Evolutionary conservation across 257 asterid species (phyloP).

Genomic region (Eustoma russellianum): DNA sequence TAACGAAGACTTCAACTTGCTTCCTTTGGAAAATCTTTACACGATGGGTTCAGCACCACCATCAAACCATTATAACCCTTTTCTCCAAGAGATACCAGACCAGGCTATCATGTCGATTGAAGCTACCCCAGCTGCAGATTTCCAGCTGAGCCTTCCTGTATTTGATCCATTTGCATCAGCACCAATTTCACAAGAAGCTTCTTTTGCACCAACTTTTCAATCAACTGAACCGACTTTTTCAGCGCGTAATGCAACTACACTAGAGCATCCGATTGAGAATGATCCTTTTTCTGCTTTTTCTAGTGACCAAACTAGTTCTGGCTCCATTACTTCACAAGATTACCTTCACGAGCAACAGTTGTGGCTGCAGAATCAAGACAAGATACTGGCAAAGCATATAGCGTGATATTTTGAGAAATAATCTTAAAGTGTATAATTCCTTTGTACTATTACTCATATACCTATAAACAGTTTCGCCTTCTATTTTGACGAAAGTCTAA

Average conservation of each 20-base stretch:
- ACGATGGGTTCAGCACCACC: conserved; percentile 9
- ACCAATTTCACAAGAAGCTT: conserved; percentile 6
- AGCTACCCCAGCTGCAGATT: neutral
- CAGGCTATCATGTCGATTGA: neutral
- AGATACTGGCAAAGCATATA: conserved; percentile 51
- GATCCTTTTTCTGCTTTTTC: conserved; percentile 45
- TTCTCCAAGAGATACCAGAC: conserved; percentile 34
- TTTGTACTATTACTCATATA: too few species aligned
- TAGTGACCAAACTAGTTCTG: conserved; percentile 16
- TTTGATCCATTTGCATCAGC: neutral
- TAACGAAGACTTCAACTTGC: neutral
- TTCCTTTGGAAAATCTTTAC: conserved; percentile 12
- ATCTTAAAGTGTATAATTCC: too few species aligned
- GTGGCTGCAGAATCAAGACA: conserved; percentile 76
- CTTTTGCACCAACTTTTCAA: conserved; percentile 10
- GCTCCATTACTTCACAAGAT: conserved; percentile 28
- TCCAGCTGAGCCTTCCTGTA: conserved; percentile 1
- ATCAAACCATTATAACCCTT: conserved; percentile 48
- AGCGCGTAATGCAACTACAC: conserved; percentile 17
- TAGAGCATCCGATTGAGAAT: conserved; percentile 16
- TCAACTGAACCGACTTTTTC: conserved; percentile 40
- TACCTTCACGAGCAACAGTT: conserved; percentile 38
- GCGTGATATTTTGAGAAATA: conserved; percentile 10
- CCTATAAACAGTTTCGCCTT: too few species aligned
- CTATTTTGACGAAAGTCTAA: too few species aligned